Evolutionary conservation across 768 basidiomycete genomes (phyloP), one percentile per base, ranked within the genome.

Genomic region (Megacollybia marginata): DNA sequence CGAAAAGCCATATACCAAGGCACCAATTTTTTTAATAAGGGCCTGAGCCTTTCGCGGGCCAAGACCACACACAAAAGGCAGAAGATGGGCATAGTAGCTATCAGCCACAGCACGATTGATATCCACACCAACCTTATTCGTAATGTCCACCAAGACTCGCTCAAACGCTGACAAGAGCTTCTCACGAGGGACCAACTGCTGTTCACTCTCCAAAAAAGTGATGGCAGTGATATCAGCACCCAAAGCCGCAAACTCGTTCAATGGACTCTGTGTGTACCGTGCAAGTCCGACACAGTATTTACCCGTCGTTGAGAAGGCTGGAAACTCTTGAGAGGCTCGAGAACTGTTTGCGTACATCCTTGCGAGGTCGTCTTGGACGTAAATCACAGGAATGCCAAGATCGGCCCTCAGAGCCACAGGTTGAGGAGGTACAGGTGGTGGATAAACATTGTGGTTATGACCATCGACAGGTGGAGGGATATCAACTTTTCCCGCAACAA

Each of bases 281-380:
- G 92, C 94, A 55, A 99, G 70, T 47, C 92, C 96, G 44, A 98
- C 76, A 59, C 95, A 97, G 61, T 97, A 99, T 64, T 90, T 88
- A 33, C 85, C 87, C 43, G 85, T 83, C 4, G 79, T 69, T 0
- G 90, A 80, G 40, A 95, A 69, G 0, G 84, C 73, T 44, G 83
- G 81, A 60, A 91, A 92, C 66, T 98, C 96, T 47, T 83, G 82
- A 28, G 76, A 72, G 2, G 91, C 91, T 34, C 94, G 85, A 51
- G 82, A 77, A 60, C 89, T 92, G 61, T 93, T 85, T 67, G 94
- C 92, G 65, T 92, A 98, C 40, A 98, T 82, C 40, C 95, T 78
- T 12, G 96, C 96, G 33, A 95, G 85, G 49, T 95, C 91, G 60
- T 99, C 96, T 38, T 79, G 77, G 33, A 90, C 82, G 61, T 88